Percentiles rank a stretch among this genome's conserved stretches.
Conservation (phyloP, 176 grass and related monocot genomes). For the Otatea glauca region DNA sequence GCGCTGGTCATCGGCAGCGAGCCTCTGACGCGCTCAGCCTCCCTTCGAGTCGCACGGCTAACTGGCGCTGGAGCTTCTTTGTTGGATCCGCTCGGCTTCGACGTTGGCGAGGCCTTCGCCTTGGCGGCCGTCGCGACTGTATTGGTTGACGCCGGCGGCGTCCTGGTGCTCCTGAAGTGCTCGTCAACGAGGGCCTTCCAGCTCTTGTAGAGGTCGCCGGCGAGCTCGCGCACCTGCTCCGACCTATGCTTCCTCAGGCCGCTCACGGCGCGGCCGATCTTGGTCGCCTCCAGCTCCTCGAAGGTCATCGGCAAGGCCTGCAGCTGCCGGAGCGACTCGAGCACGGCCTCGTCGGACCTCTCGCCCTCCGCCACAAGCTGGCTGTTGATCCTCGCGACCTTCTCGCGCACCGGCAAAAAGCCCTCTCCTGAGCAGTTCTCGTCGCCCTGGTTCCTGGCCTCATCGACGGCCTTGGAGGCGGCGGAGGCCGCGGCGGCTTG, state of each 20-base stretch:
- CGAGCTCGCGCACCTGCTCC: neutral
- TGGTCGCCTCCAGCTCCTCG: constrained; percentile 28
- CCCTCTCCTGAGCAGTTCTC: neutral
- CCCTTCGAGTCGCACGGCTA: neutral
- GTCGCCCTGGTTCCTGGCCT: neutral
- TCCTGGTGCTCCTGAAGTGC: neutral
- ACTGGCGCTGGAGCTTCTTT: neutral
- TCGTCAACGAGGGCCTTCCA: constrained; percentile 29
- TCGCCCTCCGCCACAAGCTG: neutral
- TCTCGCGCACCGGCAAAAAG: neutral
- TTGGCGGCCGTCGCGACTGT: neutral
- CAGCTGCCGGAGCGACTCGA: constrained; percentile 32
- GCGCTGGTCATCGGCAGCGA: neutral
- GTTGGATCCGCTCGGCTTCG: neutral
- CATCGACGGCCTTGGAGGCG: neutral
- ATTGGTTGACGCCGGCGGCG: neutral
- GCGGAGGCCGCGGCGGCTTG: neutral
- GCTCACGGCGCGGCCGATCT: neutral
- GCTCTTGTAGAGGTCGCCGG: neutral
- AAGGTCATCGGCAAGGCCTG: constrained; percentile 35
- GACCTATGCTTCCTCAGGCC: constrained; percentile 7
- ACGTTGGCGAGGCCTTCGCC: neutral
- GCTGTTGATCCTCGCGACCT: neutral
- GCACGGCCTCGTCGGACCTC: neutral
- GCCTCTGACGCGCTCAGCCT: neutral